phyloP scores from a whole-genome alignment of 2,329 filamentous ascomycete genomes.

The Penicillium griseofulvum region DNA sequence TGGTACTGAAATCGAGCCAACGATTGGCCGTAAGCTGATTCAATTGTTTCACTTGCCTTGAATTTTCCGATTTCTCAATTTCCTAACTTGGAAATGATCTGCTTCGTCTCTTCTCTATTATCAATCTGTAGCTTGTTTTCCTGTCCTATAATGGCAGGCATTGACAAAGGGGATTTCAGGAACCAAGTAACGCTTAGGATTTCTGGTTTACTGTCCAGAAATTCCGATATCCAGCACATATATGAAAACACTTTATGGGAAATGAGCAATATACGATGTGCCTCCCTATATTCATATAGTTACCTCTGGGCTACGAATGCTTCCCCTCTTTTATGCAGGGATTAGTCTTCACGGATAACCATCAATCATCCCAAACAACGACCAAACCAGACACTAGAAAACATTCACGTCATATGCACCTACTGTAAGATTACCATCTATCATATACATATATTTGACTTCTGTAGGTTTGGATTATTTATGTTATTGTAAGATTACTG shows the following conservation, averaged over 20 bases:
- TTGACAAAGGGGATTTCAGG: not conserved
- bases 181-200: not conserved
- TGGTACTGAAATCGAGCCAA: constrained; percentile 87
- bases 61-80: not conserved
- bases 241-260: constrained; percentile 12
- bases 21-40: constrained; percentile 71
- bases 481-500: not conserved
- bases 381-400: too few relatives aligned
- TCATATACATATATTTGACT: too few relatives aligned
- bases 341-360: not conserved
- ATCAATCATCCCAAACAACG: too few relatives aligned
- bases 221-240: not conserved
- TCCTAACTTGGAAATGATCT: not conserved
- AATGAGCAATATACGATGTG: constrained; percentile 27
- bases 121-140: not conserved
- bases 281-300: constrained; percentile 9
- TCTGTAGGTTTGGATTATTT: not conserved
- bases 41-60: constrained; percentile 67
- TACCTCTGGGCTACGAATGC: not conserved
- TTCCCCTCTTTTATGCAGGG: not conserved
- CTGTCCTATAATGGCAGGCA: not conserved
- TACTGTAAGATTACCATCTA: too few relatives aligned
- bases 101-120: not conserved
- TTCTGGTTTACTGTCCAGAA: not conserved
- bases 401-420: too few relatives aligned